Evolutionary conservation across 768 basidiomycete species (phyloP), one percentile per base, ranked within the genome.

Genomic region (Tephrocybe rancida): DNA sequence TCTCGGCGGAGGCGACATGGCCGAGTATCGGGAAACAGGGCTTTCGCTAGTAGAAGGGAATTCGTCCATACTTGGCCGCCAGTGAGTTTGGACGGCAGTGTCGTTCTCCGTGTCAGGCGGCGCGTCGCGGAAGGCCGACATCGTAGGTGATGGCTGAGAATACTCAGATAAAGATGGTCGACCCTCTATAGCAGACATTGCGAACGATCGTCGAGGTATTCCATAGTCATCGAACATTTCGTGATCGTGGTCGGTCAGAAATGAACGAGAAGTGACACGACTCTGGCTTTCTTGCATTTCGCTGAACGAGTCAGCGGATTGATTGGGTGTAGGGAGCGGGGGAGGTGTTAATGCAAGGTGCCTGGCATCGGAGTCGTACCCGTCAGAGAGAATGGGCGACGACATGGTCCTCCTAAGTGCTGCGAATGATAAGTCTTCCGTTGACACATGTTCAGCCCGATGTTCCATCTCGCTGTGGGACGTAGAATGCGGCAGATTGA

Each of bases 111-210:
- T 43, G 73, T 76, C 37, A 81, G 65, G 14, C 16, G 54, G 51
- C 29, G 77, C 81, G 59, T 89, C 87, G 24, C 83, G 81, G 70
- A 92, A 92, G n/a, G 86, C 87, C n/a, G 89, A 90, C 5, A 78
- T 84, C 3, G 88, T 88, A 1, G 89, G 90, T 9, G 89, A 91
- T 4, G 81, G 76, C 57, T 84, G 83, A 9, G 87, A 85, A 65
- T 87, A 86, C 49, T 84, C 81, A 11, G 87, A 88, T 25, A 85
- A 58, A 18, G 88, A 87, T 3, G 73, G 80, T 35, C 85, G 76
- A 57, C 73, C 77, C 16, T 68, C 77, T 58, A 64, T 58, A 3
- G 80, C 66, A 21, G 85, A 85, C 42, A 83, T 58, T 18, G 81
- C 74, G 54, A 84, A 67, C 1, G 85, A 86, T 26, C 72, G 71